These are phyloP conservation scores for Cerrena zonata DNA, from an alignment of 1,284 basidiomycete species.

Conservation along the genomic window DNA sequence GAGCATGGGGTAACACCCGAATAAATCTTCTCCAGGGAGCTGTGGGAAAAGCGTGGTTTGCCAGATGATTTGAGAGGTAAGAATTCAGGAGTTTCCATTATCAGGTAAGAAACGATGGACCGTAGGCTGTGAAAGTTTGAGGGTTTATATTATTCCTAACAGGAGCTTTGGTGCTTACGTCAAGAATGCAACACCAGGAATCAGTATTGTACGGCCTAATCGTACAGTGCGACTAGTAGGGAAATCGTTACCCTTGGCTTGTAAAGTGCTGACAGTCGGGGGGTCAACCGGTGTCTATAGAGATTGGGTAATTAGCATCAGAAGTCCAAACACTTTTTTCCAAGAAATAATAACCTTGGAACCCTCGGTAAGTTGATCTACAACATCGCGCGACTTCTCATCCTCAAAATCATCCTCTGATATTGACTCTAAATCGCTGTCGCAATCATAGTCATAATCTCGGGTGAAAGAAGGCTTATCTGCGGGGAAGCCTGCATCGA, in stretches of 20 bases:
- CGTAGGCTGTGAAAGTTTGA: no score
- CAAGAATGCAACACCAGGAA: conserved; percentile 4
- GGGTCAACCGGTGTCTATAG: neutral
- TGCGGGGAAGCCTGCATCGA: conserved; percentile 13
- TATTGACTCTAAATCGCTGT: conserved; percentile 22
- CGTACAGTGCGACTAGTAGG: neutral
- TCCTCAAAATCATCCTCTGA: neutral
- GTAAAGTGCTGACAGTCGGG: neutral
- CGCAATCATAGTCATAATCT: conserved; percentile 17
- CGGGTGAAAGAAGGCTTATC: neutral
- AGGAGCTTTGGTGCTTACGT: conserved; percentile 5
- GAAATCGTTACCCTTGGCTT: neutral
- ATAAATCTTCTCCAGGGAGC: no score
- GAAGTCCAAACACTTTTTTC: neutral
- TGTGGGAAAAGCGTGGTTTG: no score
- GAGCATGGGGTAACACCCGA: no score
- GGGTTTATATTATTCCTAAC: no score
- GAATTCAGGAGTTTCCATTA: no score
- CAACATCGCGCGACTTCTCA: neutral
- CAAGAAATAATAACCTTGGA: neutral
- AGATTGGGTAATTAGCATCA: neutral
- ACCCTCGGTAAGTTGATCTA: neutral
- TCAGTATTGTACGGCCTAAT: conserved; percentile 1
- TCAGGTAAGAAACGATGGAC: no score
- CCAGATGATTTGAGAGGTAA: no score